Conservation (phyloP, 257 asterid genomes). For the Plantago elongata region DNA sequence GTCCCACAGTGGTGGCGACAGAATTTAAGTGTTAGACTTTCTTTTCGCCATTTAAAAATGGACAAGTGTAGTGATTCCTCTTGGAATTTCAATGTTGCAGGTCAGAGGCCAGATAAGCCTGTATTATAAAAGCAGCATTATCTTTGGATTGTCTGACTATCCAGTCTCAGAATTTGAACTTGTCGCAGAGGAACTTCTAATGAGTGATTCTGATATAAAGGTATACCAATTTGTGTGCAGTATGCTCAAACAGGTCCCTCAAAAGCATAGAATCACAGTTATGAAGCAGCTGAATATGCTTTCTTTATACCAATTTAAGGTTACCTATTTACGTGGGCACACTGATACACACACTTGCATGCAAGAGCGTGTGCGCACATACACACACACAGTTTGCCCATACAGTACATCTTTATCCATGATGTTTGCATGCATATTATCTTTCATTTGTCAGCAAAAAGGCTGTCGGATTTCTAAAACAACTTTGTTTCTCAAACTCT, state of each 20-base stretch:
- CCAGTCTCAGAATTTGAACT: constrained; percentile 98
- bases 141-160: constrained; percentile 75
- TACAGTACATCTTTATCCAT: no score
- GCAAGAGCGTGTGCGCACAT: no score
- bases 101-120: constrained; percentile 97
- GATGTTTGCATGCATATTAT: no score
- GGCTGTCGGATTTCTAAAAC: no score
- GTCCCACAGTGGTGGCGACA: no score
- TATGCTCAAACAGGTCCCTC: background rate
- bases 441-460: no score
- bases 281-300: background rate
- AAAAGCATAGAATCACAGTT: background rate
- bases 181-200: constrained; percentile 94
- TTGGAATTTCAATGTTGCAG: constrained; percentile 41
- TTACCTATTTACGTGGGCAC: no score
- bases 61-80: background rate
- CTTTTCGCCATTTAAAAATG: no score
- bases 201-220: constrained; percentile 87
- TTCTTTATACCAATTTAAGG: background rate
- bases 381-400: no score
- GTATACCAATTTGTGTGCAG: constrained; percentile 26
- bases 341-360: no score
- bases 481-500: no score
- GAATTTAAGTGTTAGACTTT: no score
- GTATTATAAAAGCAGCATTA: constrained; percentile 72